Conservation (phyloP, 2,329 filamentous ascomycete genomes). For the Fusarium bactridioides region DNA sequence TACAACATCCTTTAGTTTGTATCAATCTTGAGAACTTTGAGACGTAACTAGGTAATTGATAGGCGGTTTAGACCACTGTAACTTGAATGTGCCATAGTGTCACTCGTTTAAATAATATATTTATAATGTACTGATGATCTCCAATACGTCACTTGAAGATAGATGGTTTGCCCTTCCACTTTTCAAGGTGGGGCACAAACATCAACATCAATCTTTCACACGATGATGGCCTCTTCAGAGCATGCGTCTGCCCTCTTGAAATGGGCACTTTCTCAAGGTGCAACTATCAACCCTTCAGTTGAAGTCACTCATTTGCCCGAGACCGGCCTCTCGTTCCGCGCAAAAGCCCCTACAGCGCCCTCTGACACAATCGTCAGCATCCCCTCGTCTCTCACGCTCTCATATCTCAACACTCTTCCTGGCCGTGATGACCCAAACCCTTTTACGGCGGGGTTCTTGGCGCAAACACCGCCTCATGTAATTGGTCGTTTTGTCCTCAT, state of each 20-base stretch:
- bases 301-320: slow-evolving; percentile 60
- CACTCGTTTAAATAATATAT: neutral
- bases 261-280: slow-evolving; percentile 59
- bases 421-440: slow-evolving; percentile 14
- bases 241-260: slow-evolving; percentile 49
- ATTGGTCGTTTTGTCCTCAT: slow-evolving; percentile 73
- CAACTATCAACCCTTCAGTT: slow-evolving; percentile 58
- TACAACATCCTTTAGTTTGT: neutral
- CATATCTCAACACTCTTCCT: slow-evolving; percentile 63
- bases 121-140: neutral
- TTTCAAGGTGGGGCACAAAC: slow-evolving; percentile 26
- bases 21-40: no score
- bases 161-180: slow-evolving; percentile 22
- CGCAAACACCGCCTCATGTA: slow-evolving; percentile 62
- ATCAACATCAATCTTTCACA: neutral
- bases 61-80: neutral
- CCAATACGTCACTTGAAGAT: slow-evolving; percentile 14
- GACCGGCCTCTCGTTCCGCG: slow-evolving; percentile 64
- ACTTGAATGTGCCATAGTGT: neutral
- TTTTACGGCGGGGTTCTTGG: slow-evolving; percentile 61
- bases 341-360: slow-evolving; percentile 48
- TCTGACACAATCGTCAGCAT: slow-evolving; percentile 60
- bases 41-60: neutral
- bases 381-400: slow-evolving; percentile 62
- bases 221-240: slow-evolving; percentile 31